phyloP scores from a whole-genome alignment of 2,329 filamentous ascomycete species.

The Cladosporium sp. region DNA sequence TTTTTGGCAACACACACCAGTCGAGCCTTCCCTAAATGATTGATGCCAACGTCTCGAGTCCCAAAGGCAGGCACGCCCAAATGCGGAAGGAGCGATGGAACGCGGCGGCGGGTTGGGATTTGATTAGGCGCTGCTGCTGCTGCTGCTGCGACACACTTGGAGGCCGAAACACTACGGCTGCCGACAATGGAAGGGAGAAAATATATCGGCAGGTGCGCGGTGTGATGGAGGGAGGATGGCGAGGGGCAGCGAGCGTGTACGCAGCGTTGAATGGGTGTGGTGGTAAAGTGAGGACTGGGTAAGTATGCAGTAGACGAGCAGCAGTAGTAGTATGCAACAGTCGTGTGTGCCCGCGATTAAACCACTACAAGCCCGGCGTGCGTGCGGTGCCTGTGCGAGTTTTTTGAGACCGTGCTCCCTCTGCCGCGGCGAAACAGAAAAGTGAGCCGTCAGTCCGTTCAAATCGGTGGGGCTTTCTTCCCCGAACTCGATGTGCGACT shows the following conservation, averaged over 20 bases:
- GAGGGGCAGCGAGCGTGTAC: slow-evolving; percentile 1
- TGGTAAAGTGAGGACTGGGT: no score
- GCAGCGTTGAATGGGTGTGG: background rate
- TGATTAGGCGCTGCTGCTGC: no score
- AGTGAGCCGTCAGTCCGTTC: background rate
- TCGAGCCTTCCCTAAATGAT: slow-evolving; percentile 1
- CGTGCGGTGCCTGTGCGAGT: background rate
- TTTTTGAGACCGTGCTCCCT: slow-evolving; percentile 9
- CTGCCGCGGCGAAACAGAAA: background rate
- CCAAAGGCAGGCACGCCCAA: background rate
- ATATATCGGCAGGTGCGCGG: slow-evolving; percentile 10
- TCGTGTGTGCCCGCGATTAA: slow-evolving; percentile 12
- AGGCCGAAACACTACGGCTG: slow-evolving; percentile 7
- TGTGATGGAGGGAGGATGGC: background rate
- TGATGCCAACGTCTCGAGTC: background rate
- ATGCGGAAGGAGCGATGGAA: slow-evolving; percentile 1
- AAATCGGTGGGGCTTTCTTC: background rate
- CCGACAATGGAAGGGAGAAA: background rate
- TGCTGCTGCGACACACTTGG: no score
- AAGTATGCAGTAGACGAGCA: no score
- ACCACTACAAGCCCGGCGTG: slow-evolving; percentile 2
- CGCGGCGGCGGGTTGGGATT: background rate
- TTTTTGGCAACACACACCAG: background rate
- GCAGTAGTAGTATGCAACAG: no score
- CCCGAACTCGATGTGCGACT: background rate